A percentile compares a stretch with the other conserved stretches of the same genome.
These are phyloP conservation scores for Geosiphon pyriformis DNA, from an alignment of 192 early-diverging fungal species.

Conservation along the genomic window DNA sequence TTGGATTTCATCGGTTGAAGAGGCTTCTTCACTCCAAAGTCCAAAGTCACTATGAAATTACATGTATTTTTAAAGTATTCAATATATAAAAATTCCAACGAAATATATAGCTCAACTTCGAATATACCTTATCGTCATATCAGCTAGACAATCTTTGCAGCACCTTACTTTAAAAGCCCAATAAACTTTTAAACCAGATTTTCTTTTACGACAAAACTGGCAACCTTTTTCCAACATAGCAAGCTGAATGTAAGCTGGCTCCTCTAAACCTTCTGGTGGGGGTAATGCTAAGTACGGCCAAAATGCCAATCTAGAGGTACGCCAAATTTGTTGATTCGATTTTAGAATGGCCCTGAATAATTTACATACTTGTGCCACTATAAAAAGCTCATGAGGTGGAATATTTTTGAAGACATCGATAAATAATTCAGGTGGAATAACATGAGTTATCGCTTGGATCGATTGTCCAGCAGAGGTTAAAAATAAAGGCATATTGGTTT, in stretches of 20 bases:
- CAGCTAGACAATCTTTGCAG: background rate
- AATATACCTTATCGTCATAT: conserved; percentile 7
- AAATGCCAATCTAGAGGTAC: background rate
- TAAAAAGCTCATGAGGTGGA: background rate
- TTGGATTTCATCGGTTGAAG: background rate
- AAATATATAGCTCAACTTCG: background rate
- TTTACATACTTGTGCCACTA: conserved; percentile 1
- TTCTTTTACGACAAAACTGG: conserved; percentile 17
- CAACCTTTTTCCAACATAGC: conserved; percentile 5
- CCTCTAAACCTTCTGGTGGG: conserved; percentile 3
- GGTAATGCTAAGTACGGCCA: background rate
- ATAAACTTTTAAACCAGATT: conserved; percentile 9
- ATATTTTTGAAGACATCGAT: conserved; percentile 2
- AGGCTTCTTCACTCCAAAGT: background rate
- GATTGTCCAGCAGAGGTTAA: background rate
- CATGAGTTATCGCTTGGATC: background rate
- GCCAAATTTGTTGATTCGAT: conserved; percentile 9
- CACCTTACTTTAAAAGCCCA: conserved; percentile 16
- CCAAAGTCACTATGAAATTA: background rate
- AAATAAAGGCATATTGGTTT: too few species aligned
- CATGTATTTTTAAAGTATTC: background rate
- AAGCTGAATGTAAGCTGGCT: conserved; percentile 3
- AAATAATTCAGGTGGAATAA: conserved; percentile 7
- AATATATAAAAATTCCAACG: background rate
- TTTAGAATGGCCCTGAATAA: background rate